These are phyloP conservation scores for Mortierella sp. DNA, from an alignment of 371 early-diverging fungal genomes.

Conservation along the genomic window DNA sequence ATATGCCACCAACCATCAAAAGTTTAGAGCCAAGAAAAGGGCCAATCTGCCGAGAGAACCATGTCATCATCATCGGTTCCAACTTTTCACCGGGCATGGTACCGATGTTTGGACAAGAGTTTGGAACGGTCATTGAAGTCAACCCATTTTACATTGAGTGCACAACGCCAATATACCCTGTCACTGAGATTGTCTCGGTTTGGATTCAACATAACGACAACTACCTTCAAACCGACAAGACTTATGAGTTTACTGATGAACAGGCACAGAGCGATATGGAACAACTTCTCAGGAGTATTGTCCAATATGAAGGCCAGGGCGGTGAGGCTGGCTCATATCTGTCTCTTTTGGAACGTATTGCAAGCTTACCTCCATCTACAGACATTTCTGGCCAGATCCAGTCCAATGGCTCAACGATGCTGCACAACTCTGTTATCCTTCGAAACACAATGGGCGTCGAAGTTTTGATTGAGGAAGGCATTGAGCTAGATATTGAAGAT, in stretches of 20 bases:
- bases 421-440: conserved; percentile 45
- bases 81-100: conserved; percentile 47
- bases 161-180: conserved; percentile 33
- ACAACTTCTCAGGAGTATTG: conserved; percentile 38
- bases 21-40: conserved; percentile 43
- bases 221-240: conserved; percentile 41
- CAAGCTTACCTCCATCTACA: conserved; percentile 37
- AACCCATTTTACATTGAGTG: conserved; percentile 48
- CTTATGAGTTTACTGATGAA: conserved; percentile 51
- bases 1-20: conserved; percentile 39
- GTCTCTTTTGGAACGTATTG: conserved; percentile 42
- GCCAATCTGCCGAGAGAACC: conserved; percentile 47
- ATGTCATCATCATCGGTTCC: conserved; percentile 51
- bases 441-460: conserved; percentile 31
- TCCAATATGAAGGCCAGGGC: conserved; percentile 36
- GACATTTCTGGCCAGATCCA: conserved; percentile 44
- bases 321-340: conserved; percentile 38
- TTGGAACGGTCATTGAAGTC: conserved; percentile 42
- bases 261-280: conserved; percentile 53
- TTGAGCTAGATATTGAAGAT: conserved; percentile 48
- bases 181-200: conserved; percentile 29
- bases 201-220: conserved; percentile 43
- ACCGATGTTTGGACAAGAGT: conserved; percentile 50
- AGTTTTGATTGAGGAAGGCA: conserved; percentile 43
- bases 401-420: conserved; percentile 42